These are phyloP conservation scores for Diplodia mutila DNA, from an alignment of 2,329 filamentous ascomycete genomes.

Conservation along the genomic window DNA sequence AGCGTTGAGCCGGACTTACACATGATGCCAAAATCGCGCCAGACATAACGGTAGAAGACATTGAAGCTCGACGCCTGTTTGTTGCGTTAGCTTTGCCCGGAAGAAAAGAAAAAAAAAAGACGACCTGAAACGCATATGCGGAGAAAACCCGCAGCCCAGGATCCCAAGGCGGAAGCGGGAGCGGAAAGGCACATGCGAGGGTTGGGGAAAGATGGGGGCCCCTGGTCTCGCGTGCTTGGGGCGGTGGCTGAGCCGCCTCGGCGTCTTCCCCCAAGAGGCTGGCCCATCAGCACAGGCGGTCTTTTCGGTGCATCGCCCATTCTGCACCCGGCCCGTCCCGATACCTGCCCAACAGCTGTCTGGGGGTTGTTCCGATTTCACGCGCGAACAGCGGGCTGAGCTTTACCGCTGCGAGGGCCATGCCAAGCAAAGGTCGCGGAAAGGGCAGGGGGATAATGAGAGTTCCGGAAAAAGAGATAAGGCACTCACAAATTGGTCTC, in stretches of 20 bases:
- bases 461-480: background rate
- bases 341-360: background rate
- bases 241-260: conserved; percentile 12
- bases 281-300: background rate
- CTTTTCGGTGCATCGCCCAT: conserved; percentile 15
- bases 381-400: background rate
- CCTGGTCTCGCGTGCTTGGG: conserved; percentile 5
- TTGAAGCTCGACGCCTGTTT: conserved; percentile 54
- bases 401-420: conserved; percentile 1
- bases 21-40: conserved; percentile 69
- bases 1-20: conserved; percentile 39
- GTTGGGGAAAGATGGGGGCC: conserved; percentile 8
- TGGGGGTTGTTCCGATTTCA: conserved; percentile 15
- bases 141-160: background rate
- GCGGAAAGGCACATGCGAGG: conserved; percentile 4
- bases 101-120: background rate
- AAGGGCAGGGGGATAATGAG: conserved; percentile 4
- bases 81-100: conserved; percentile 1
- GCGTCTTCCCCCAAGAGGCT: background rate
- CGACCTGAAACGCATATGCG: background rate
- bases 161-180: background rate
- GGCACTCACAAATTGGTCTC: conserved; percentile 57
- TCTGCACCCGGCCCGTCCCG: conserved; percentile 25
- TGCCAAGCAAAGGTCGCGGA: conserved; percentile 8
- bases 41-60: conserved; percentile 63